A percentile compares a stretch with the other conserved stretches of the same genome.
These are phyloP conservation scores for Boletus sp. DNA, from an alignment of 768 basidiomycete genomes.

Conservation along the genomic window DNA sequence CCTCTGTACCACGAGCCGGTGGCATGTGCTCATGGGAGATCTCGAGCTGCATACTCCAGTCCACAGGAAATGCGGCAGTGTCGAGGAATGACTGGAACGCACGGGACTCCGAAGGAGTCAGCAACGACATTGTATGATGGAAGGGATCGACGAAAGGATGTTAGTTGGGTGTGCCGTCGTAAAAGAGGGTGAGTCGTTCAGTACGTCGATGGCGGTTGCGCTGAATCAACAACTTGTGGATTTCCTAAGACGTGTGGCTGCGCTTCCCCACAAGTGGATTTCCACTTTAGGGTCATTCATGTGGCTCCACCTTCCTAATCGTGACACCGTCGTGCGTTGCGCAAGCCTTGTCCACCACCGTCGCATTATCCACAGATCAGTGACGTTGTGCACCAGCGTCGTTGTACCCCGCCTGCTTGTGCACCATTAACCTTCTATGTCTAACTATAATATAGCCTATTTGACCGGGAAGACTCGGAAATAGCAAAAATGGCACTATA, in stretches of 20 bases:
- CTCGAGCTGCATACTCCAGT: conserved; percentile 46
- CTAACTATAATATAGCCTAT: not conserved
- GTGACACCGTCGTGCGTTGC: not conserved
- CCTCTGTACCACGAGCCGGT: conserved; percentile 56
- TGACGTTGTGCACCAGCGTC: not conserved
- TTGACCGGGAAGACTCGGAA: not conserved
- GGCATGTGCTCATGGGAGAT: conserved; percentile 45
- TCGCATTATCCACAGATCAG: too few relatives aligned
- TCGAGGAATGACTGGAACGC: conserved; percentile 72
- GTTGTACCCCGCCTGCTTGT: not conserved
- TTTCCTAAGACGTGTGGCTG: conserved; percentile 30
- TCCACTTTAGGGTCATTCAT: conserved; percentile 20
- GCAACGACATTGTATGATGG: conserved; percentile 48
- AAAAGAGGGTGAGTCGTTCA: not conserved
- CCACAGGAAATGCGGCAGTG: conserved; percentile 38
- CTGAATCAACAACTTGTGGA: conserved; percentile 18
- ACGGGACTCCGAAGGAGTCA: conserved; percentile 64
- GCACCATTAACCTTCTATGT: not conserved
- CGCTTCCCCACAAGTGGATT: conserved; percentile 23
- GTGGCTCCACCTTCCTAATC: conserved; percentile 17
- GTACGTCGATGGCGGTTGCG: conserved; percentile 12
- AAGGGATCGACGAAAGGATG: not conserved
- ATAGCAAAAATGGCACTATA: not conserved
- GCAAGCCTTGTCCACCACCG: not conserved
- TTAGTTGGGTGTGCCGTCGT: not conserved